These are phyloP conservation scores for Leccinum subrobustum DNA, from an alignment of 1,284 basidiomycete species.

Conservation along the genomic window DNA sequence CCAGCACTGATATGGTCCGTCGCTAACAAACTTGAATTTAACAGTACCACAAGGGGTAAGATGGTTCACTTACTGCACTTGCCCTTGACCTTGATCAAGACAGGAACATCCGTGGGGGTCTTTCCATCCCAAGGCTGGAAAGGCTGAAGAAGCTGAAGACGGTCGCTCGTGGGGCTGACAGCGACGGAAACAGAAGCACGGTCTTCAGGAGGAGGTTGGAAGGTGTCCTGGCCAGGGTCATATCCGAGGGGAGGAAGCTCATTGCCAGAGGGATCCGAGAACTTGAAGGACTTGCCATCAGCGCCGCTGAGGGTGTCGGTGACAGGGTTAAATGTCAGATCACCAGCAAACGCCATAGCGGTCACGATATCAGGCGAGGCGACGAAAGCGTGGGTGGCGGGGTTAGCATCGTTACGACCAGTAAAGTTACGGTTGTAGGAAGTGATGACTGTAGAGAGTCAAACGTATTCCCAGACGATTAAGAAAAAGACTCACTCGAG, in stretches of 20 bases:
- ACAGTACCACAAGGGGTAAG: not conserved
- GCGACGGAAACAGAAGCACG: conserved; percentile 84
- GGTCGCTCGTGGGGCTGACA: conserved; percentile 87
- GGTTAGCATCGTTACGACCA: conserved; percentile 99
- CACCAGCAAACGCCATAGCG: conserved; percentile 93
- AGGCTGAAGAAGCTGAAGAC: conserved; percentile 91
- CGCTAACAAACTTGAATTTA: not conserved
- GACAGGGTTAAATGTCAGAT: conserved; percentile 95
- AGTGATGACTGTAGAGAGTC: conserved; percentile 74
- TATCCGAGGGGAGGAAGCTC: conserved; percentile 96
- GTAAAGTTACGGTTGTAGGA: conserved; percentile 99
- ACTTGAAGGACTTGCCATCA: conserved; percentile 98
- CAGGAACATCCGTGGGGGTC: conserved; percentile 85
- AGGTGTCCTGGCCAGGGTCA: conserved; percentile 96
- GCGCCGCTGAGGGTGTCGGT: conserved; percentile 86
- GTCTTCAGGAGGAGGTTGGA: conserved; percentile 91
- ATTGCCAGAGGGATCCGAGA: conserved; percentile 84
- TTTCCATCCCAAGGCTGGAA: conserved; percentile 95
- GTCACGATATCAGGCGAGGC: conserved; percentile 98
- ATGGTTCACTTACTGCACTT: conserved; percentile 81
- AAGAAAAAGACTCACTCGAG: conserved; percentile 63
- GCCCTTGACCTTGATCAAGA: conserved; percentile 98
- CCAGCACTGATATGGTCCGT: not conserved
- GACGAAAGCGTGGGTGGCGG: conserved; percentile 98
- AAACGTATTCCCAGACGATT: conserved; percentile 3